A percentile compares a stretch with the other conserved stretches of the same genome.
Evolutionary conservation across 768 basidiomycete species (phyloP).

Genomic region (Xerocomellus intermedius): DNA sequence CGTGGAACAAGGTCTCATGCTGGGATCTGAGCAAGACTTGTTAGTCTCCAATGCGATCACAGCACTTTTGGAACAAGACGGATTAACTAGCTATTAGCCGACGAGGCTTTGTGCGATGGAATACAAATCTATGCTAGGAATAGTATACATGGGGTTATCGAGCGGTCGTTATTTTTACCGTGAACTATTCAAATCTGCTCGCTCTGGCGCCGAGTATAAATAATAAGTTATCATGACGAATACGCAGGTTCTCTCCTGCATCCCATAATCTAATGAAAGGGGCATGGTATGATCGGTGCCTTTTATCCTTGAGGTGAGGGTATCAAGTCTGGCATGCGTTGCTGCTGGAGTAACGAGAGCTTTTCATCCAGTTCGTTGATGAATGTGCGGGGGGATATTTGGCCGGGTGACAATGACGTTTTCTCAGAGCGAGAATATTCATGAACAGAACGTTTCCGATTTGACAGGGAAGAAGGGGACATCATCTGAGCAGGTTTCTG

Average conservation of each 20-base stretch:
- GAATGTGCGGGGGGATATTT: slow-evolving; percentile 19
- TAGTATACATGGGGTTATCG: slow-evolving; percentile 2
- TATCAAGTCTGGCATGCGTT: slow-evolving; percentile 1
- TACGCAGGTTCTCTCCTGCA: not conserved
- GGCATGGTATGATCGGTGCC: not conserved
- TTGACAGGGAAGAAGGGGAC: not conserved
- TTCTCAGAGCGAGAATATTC: not conserved
- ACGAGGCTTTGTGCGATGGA: not conserved
- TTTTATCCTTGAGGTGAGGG: not conserved
- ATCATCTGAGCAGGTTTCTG: not conserved
- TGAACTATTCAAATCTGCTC: not conserved
- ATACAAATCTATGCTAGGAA: slow-evolving; percentile 18
- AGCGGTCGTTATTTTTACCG: not conserved
- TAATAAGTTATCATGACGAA: slow-evolving; percentile 12
- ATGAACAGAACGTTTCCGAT: not conserved
- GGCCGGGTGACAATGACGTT: not conserved
- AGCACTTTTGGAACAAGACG: slow-evolving; percentile 40
- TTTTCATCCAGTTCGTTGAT: slow-evolving; percentile 21
- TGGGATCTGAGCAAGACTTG: slow-evolving; percentile 47
- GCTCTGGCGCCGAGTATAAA: not conserved
- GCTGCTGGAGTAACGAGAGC: slow-evolving; percentile 17
- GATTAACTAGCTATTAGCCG: slow-evolving; percentile 18
- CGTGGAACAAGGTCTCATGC: slow-evolving; percentile 59
- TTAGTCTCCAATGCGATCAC: slow-evolving; percentile 50
- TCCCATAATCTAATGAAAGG: not conserved